Conservation (phyloP, 148 eudicot species). For the Chenopodium album region DNA sequence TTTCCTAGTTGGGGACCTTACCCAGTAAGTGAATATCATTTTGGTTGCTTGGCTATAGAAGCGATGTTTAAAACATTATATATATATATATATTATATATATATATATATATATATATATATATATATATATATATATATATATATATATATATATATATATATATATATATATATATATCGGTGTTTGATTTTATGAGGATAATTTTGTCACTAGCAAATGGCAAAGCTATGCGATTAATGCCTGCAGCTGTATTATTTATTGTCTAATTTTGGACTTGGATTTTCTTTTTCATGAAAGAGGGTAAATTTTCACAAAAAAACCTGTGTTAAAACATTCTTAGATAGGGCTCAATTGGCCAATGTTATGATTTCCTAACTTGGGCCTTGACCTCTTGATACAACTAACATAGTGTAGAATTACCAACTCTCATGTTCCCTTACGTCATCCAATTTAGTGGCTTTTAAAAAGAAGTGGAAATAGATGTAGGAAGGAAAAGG, state of each 20-base stretch:
- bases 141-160: not conserved
- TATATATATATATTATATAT: not conserved
- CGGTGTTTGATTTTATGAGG: not conserved
- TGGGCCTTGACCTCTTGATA: not conserved
- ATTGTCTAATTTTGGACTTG: no score
- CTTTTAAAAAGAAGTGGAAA: no score
- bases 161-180: not conserved
- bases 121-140: not conserved
- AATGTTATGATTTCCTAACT: not conserved
- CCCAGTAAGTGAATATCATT: constrained; percentile 46
- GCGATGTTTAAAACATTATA: not conserved
- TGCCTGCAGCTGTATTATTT: not conserved
- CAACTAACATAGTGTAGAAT: not conserved
- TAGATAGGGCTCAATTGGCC: no score
- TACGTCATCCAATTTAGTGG: not conserved
- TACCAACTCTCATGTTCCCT: not conserved
- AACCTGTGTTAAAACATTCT: not conserved
- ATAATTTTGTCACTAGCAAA: not conserved
- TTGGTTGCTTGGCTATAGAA: not conserved
- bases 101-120: not conserved
- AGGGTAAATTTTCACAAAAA: not conserved
- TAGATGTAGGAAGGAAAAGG: no score
- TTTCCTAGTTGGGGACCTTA: constrained; percentile 85
- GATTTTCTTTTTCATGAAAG: not conserved
- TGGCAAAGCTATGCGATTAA: not conserved